A percentile compares a stretch with the other conserved stretches of the same genome.
Conservation (phyloP, 768 basidiomycete species). For the Cystobasidium tubakii region DNA sequence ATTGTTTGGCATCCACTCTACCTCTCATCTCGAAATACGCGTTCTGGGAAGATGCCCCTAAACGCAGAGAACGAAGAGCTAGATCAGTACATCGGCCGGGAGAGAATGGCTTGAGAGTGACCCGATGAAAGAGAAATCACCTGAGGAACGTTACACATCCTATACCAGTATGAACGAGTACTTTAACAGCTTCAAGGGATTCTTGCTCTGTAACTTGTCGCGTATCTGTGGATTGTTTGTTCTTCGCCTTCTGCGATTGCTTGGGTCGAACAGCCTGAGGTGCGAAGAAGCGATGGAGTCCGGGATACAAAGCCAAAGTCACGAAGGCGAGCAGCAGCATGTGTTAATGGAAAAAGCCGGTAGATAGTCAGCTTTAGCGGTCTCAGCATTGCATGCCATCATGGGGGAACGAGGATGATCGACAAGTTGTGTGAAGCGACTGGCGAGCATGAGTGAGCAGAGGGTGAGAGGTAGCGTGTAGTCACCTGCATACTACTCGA, state of each 20-base stretch:
- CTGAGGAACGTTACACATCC: conserved; percentile 43
- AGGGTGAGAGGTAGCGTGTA: background rate
- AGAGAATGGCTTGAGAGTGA: background rate
- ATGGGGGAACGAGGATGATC: background rate
- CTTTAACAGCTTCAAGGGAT: background rate
- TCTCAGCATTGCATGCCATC: background rate
- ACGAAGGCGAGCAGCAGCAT: too few species aligned
- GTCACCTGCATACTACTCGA: background rate
- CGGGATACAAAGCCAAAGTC: background rate
- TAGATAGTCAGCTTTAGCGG: background rate
- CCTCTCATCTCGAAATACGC: conserved; percentile 37
- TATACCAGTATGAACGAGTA: conserved; percentile 40
- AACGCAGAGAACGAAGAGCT: background rate
- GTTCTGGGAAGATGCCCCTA: conserved; percentile 43
- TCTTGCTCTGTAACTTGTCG: background rate
- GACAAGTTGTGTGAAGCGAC: background rate
- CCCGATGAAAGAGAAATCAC: background rate
- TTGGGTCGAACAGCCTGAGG: conserved; percentile 38
- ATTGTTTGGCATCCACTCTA: too few species aligned
- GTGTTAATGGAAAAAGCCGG: too few species aligned
- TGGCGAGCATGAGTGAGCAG: background rate
- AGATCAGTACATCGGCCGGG: background rate
- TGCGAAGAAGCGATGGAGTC: background rate
- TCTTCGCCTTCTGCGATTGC: background rate
- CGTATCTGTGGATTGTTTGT: conserved; percentile 9